Percentiles rank a stretch among this genome's conserved stretches.
Conservation (phyloP, 306 rosid species). For the Elaeagnus macrophylla region DNA sequence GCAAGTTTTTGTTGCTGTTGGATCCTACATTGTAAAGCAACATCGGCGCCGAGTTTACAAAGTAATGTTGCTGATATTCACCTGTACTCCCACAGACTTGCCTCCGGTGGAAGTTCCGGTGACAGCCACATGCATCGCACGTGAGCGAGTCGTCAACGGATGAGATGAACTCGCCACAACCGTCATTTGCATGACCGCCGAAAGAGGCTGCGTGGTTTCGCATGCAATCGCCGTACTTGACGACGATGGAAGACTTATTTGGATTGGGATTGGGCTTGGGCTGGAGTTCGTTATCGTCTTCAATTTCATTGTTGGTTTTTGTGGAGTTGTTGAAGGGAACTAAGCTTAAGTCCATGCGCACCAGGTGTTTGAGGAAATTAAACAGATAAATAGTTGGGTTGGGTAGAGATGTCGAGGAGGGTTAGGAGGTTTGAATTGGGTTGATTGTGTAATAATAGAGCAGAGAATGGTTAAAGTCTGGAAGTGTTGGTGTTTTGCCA, state of each 20-base stretch:
- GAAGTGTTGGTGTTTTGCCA: not conserved
- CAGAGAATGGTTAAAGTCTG: not conserved
- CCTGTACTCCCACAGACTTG: slow-evolving; percentile 15
- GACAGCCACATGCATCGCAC: slow-evolving; percentile 93
- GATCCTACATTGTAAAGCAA: slow-evolving; percentile 7
- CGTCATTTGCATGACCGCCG: slow-evolving; percentile 89
- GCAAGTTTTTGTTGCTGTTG: not conserved
- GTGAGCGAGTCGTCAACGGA: slow-evolving; percentile 30
- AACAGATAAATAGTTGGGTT: not conserved
- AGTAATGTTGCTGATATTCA: not conserved
- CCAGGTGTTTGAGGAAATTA: not conserved
- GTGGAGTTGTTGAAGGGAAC: slow-evolving; percentile 16
- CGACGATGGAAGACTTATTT: not conserved
- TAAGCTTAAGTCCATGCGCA: slow-evolving; percentile 25
- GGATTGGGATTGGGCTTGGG: not conserved
- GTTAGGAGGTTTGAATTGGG: not conserved
- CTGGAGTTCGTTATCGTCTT: slow-evolving; percentile 12
- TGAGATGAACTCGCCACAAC: slow-evolving; percentile 83
- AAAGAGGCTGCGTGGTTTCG: slow-evolving; percentile 80
- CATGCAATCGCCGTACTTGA: slow-evolving; percentile 71
- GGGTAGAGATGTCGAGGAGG: not conserved
- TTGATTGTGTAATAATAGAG: not conserved
- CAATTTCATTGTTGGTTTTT: slow-evolving; percentile 13
- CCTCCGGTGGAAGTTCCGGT: slow-evolving; percentile 90
- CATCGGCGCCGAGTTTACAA: not conserved